phyloP scores from a whole-genome alignment of 805 yeast species.

The Saccharomyces kudriavzevii region DNA sequence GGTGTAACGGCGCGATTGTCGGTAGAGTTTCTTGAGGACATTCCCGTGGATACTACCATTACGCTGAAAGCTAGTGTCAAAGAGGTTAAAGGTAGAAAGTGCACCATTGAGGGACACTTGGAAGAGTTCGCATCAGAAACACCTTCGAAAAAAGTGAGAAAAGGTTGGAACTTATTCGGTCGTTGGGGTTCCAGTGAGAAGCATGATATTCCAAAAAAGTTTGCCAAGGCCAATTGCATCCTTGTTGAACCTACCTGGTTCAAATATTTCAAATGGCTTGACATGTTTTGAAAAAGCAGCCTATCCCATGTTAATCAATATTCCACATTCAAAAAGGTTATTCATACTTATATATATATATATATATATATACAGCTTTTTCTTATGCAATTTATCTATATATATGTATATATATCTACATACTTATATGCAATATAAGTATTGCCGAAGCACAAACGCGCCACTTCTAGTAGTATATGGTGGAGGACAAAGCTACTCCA shows the following conservation, averaged over 20 bases:
- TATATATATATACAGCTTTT: not conserved
- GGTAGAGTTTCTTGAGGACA: constrained; percentile 47
- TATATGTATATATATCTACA: too few relatives aligned
- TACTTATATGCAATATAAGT: not conserved
- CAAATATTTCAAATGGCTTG: constrained; percentile 54
- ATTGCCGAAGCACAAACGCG: not conserved
- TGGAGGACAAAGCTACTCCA: constrained; percentile 16
- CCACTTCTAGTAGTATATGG: not conserved
- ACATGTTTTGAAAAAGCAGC: constrained; percentile 26
- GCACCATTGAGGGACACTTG: constrained; percentile 65
- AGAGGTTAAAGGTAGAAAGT: constrained; percentile 71
- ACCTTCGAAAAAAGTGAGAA: not conserved
- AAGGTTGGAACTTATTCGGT: constrained; percentile 1
- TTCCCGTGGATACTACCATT: constrained; percentile 51
- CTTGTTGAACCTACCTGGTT: constrained; percentile 88
- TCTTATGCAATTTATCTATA: too few relatives aligned
- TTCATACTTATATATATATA: too few relatives aligned
- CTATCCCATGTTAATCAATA: not conserved
- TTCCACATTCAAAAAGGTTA: not conserved
- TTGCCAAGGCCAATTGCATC: constrained; percentile 61
- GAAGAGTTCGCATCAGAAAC: constrained; percentile 24
- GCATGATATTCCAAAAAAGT: constrained; percentile 22
- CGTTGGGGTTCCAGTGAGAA: constrained; percentile 10
- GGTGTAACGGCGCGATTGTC: constrained; percentile 84
- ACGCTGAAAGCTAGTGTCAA: constrained; percentile 59